A percentile compares a stretch with the other conserved stretches of the same genome.
These are phyloP conservation scores for Fonsecaea pugnacius DNA, from an alignment of 2,329 filamentous ascomycete species.

Conservation along the genomic window DNA sequence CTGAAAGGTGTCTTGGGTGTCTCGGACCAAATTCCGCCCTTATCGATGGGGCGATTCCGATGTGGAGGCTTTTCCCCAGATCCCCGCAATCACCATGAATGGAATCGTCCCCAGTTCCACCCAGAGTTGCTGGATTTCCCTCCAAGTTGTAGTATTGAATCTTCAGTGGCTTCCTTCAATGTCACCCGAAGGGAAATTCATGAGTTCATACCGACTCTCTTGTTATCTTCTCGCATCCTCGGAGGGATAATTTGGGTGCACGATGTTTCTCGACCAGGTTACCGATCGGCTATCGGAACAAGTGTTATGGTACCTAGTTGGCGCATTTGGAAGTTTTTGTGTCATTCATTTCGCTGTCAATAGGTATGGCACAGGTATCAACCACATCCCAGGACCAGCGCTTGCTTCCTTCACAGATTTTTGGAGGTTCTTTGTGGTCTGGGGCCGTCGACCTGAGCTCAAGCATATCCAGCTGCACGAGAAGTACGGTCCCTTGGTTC, in stretches of 20 bases:
- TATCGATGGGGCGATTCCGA: slow-evolving; percentile 6
- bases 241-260: not conserved
- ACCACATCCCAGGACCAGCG: slow-evolving; percentile 40
- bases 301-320: slow-evolving; percentile 4
- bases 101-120: not conserved
- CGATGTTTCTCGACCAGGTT: slow-evolving; percentile 12
- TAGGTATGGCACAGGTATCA: slow-evolving; percentile 27
- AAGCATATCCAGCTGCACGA: slow-evolving; percentile 37
- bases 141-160: not conserved
- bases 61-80: slow-evolving; percentile 1
- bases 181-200: not conserved
- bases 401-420: slow-evolving; percentile 38
- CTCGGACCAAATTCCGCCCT: not conserved
- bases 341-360: slow-evolving; percentile 10
- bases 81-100: not conserved
- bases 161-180: not conserved
- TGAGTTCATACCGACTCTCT: not conserved
- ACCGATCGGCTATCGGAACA: slow-evolving; percentile 5
- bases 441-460: slow-evolving; percentile 34
- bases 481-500: slow-evolving; percentile 39
- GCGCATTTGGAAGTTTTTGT: slow-evolving; percentile 1
- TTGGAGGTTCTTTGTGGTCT: slow-evolving; percentile 38
- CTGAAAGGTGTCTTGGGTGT: not conserved
- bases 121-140: not conserved
- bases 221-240: not conserved